Evolutionary conservation across 345 rosid species (phyloP).

Genomic region (Dipteronia dyeriana): DNA sequence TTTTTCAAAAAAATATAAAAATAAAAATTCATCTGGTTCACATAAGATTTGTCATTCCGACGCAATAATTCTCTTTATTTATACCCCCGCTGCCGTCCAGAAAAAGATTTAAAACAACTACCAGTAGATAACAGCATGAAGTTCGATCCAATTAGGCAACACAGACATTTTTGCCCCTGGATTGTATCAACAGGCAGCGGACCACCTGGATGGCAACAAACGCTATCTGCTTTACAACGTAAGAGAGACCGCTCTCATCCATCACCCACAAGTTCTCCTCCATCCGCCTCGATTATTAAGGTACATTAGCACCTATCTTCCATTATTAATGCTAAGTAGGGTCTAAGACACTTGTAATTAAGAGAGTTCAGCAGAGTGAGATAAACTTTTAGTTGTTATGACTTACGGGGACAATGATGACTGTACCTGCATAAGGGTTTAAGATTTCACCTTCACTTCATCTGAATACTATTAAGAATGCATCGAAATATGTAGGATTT

Average conservation of each 20-base stretch:
- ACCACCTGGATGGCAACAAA: conserved; percentile 83
- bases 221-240: conserved; percentile 67
- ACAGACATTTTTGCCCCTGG: conserved; percentile 96
- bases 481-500: neutral
- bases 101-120: conserved; percentile 28
- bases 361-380: neutral
- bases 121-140: conserved; percentile 49
- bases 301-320: conserved; percentile 33
- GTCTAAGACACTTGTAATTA: neutral
- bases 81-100: conserved; percentile 34
- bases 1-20: neutral
- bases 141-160: conserved; percentile 92
- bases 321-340: neutral
- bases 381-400: neutral
- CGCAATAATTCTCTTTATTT: conserved; percentile 5
- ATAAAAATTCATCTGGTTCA: neutral
- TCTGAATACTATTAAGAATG: conserved; percentile 8
- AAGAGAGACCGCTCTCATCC: conserved; percentile 45
- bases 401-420: neutral
- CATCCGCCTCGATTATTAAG: conserved; percentile 55
- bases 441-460: neutral
- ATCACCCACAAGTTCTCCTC: conserved; percentile 37
- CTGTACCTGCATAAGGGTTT: neutral
- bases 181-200: conserved; percentile 56
- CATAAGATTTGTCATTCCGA: conserved; percentile 14